These are phyloP conservation scores for Clitopilus passeckerianus DNA, from an alignment of 768 basidiomycete species.

Conservation along the genomic window DNA sequence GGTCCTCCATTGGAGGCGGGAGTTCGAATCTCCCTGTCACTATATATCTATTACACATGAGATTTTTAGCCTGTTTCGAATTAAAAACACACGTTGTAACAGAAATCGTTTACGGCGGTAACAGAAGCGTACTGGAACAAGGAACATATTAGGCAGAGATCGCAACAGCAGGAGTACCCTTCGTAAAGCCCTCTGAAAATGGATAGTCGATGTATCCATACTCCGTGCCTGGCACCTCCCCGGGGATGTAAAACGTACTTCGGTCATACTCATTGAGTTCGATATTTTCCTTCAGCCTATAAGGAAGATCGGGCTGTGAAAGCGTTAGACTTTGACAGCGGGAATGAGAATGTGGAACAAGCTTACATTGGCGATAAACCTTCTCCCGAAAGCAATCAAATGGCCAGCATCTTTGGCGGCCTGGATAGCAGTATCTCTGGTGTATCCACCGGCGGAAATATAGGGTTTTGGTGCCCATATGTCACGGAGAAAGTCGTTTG, in stretches of 20 bases:
- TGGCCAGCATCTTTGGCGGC: constrained; percentile 26
- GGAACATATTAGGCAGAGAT: no score
- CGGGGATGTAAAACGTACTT: constrained; percentile 33
- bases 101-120: no score
- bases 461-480: constrained; percentile 38
- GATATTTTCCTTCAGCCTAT: constrained; percentile 26
- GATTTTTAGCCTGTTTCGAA: no score
- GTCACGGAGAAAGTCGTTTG: constrained; percentile 38
- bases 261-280: constrained; percentile 27
- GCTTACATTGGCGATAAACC: constrained; percentile 28
- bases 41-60: no score
- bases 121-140: no score
- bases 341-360: not conserved
- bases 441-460: constrained; percentile 42
- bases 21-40: not conserved
- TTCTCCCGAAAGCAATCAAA: constrained; percentile 23
- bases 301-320: constrained; percentile 37
- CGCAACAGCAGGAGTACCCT: no score
- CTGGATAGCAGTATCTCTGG: constrained; percentile 30
- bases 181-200: not conserved
- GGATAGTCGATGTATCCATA: constrained; percentile 26
- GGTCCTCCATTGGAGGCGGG: not conserved
- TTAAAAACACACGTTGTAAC: no score
- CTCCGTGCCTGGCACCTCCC: constrained; percentile 15
- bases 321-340: not conserved